Base-by-base conservation (phyloP, 371 early-diverging fungal species). In the Zychaea mexicana region DNA sequence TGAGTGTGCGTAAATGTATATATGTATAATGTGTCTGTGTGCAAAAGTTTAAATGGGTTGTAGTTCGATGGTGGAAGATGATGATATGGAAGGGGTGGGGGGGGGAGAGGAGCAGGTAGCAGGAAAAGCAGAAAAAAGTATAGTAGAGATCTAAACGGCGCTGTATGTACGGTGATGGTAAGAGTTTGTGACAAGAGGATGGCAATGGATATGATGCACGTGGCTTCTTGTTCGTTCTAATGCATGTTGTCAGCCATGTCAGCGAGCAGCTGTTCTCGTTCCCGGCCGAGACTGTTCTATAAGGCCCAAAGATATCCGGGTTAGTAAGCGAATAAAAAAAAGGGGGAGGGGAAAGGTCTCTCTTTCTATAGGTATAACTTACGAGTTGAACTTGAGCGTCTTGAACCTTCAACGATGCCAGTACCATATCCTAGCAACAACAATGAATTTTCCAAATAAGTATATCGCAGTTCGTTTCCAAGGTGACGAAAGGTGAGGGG, bases 161-260 rank as follows among this genome's bases (percentile, higher is more conserved):
- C n/a, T n/a, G n/a, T n/a, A n/a, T n/a, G n/a, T n/a, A n/a, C n/a
- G n/a, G n/a, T n/a, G n/a, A n/a, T n/a, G n/a, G n/a, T n/a, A n/a
- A n/a, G n/a, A n/a, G n/a, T n/a, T n/a, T n/a, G n/a, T n/a, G n/a
- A n/a, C n/a, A n/a, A n/a, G n/a, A n/a, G n/a, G n/a, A n/a, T n/a
- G n/a, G n/a, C n/a, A n/a, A n/a, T n/a, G n/a, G n/a, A n/a, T n/a
- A n/a, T n/a, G n/a, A n/a, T n/a, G n/a, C n/a, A n/a, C n/a, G n/a
- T n/a, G n/a, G n/a, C n/a, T n/a, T n/a, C n/a, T n/a, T n/a, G n/a
- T n/a, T n/a, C n/a, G n/a, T n/a, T n/a, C n/a, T n/a, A n/a, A n/a
- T n/a, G 61, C 12, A 66, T 58, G 17, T 45, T 52, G 26, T 66
- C 60, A 21, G 67, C 67, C 32, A 66, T 66, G 10, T 66, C 61